A percentile compares a stretch with the other conserved stretches of the same genome.
These are phyloP conservation scores for Posidonia oceanica DNA, from an alignment of 116 monocot genomes.

Conservation along the genomic window DNA sequence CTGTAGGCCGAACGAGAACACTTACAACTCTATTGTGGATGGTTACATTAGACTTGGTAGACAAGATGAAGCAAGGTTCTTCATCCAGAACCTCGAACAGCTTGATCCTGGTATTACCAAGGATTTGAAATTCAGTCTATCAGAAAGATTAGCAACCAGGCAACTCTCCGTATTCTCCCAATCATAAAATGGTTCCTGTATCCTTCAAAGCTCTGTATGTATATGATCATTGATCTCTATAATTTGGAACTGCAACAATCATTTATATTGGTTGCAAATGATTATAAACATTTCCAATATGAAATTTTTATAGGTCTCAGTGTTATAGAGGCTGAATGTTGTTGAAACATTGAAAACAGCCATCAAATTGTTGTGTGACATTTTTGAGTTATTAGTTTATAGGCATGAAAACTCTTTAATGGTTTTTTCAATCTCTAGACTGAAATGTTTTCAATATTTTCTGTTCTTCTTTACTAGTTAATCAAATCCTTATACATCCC, in stretches of 20 bases:
- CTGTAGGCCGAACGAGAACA: constrained; percentile 76
- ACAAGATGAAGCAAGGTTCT: constrained; percentile 47
- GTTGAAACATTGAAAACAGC: too few species aligned
- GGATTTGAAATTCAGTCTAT: constrained; percentile 32
- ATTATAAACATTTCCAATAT: not conserved
- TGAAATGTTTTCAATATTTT: too few species aligned
- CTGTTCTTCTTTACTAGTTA: too few species aligned
- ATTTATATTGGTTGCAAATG: not conserved
- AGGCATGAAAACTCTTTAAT: too few species aligned
- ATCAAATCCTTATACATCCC: too few species aligned
- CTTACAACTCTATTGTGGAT: constrained; percentile 69
- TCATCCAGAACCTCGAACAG: constrained; percentile 44
- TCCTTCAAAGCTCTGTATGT: not conserved
- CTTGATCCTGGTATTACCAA: constrained; percentile 44
- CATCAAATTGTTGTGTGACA: too few species aligned
- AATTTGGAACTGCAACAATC: not conserved
- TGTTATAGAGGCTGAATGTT: too few species aligned
- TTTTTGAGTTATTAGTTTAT: too few species aligned
- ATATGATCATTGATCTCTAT: constrained; percentile 1
- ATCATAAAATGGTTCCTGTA: not conserved
- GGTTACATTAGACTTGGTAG: constrained; percentile 55
- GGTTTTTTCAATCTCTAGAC: too few species aligned
- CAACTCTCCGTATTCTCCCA: not conserved
- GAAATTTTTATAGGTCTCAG: too few species aligned
- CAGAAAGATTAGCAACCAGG: constrained; percentile 29